Conservation (phyloP, 2,329 filamentous ascomycete genomes). For the Akanthomyces dipterigenus region DNA sequence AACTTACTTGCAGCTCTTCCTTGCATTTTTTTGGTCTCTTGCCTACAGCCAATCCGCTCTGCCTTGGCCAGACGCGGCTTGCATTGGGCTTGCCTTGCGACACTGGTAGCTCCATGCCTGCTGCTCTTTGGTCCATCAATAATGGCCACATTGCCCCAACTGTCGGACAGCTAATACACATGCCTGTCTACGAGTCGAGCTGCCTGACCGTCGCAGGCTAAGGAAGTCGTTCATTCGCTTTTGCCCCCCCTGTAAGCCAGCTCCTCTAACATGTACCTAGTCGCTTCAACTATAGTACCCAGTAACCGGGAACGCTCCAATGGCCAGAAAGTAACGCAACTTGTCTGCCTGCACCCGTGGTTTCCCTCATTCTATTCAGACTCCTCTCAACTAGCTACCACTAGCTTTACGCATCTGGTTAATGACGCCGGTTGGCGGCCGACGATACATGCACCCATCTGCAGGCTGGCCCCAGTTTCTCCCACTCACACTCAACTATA, state of each 20-base stretch:
- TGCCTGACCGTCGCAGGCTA: background rate
- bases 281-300: background rate
- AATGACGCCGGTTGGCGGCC: conserved; percentile 10
- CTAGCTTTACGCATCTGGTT: conserved; percentile 8
- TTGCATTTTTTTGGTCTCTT: background rate
- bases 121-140: background rate
- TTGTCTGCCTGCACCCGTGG: background rate
- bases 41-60: conserved; percentile 1
- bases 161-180: background rate
- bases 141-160: background rate
- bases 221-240: background rate
- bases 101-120: background rate
- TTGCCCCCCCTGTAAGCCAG: background rate
- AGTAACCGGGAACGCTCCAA: background rate
- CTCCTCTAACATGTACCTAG: background rate
- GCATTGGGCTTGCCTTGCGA: conserved; percentile 8
- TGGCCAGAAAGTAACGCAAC: background rate
- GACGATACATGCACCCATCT: conserved; percentile 9
- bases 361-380: background rate
- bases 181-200: background rate
- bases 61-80: conserved; percentile 6
- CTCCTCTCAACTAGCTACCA: background rate
- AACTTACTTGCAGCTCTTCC: conserved; percentile 4
- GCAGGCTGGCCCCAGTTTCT: conserved; percentile 7
- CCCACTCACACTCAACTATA: conserved; percentile 4